Conservation (phyloP, 768 basidiomycete species). For the Hebeloma cylindrosporum region DNA sequence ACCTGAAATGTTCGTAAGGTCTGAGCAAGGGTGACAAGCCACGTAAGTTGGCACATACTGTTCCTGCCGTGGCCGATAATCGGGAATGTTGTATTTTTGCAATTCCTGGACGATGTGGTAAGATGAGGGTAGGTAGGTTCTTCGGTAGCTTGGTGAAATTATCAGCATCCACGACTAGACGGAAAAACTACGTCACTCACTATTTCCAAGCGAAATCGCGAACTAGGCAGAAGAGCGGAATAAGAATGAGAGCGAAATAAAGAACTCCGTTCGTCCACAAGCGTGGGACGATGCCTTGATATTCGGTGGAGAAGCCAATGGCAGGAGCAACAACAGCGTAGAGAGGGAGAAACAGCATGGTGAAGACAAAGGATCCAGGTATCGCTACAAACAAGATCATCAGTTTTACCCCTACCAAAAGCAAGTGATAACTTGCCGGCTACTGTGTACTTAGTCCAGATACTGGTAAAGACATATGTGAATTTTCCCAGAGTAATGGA, state of each 20-base stretch:
- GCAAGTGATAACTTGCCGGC: conserved; percentile 52
- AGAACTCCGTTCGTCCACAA: conserved; percentile 89
- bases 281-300: conserved; percentile 83
- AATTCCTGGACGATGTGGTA: conserved; percentile 99
- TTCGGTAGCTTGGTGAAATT: conserved; percentile 63
- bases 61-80: conserved; percentile 95
- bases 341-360: conserved; percentile 92
- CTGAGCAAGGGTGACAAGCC: conserved; percentile 3
- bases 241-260: conserved; percentile 82
- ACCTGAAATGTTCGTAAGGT: conserved; percentile 46
- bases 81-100: conserved; percentile 98
- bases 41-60: conserved; percentile 57
- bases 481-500: not conserved
- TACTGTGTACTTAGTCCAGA: conserved; percentile 99
- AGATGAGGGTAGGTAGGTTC: conserved; percentile 87
- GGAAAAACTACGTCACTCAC: conserved; percentile 46
- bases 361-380: conserved; percentile 94
- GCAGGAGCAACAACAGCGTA: conserved; percentile 87
- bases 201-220: conserved; percentile 98
- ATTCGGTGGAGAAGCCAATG: conserved; percentile 88
- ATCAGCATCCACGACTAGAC: conserved; percentile 12
- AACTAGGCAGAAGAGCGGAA: conserved; percentile 81
- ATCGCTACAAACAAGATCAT: conserved; percentile 58
- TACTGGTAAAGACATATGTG: conserved; percentile 41
- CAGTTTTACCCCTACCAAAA: conserved; percentile 5